Percentiles rank a stretch among this genome's conserved stretches.
These are phyloP conservation scores for Colletotrichum sansevieriae DNA, from an alignment of 2,329 filamentous ascomycete genomes.

Conservation along the genomic window DNA sequence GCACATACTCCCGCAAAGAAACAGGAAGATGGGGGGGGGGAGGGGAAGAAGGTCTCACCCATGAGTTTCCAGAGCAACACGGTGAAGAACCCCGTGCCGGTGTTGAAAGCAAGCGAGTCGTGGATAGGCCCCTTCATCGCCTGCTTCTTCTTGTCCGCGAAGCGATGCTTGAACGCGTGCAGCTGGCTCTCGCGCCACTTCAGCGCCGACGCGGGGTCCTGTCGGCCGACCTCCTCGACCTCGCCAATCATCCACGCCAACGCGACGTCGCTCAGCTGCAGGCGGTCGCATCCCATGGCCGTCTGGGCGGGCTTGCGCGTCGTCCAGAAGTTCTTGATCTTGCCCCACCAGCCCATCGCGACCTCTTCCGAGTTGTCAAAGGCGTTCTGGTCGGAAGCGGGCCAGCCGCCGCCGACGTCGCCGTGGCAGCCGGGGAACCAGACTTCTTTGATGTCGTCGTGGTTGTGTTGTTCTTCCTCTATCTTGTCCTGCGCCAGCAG, in stretches of 20 bases:
- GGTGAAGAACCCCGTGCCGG: conserved; percentile 53
- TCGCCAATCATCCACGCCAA: conserved; percentile 67
- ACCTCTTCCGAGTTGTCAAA: conserved; percentile 46
- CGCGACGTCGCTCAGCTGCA: conserved; percentile 64
- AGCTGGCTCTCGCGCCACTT: conserved; percentile 53
- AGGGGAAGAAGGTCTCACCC: conserved; percentile 49
- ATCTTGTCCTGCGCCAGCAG: conserved; percentile 58
- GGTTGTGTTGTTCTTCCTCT: conserved; percentile 42
- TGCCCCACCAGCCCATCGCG: conserved; percentile 46
- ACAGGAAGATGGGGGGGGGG: fast-evolving
- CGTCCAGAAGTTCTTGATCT: conserved; percentile 53
- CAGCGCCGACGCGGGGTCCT: conserved; percentile 49
- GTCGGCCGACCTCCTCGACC: conserved; percentile 54
- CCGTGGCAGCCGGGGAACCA: conserved; percentile 69
- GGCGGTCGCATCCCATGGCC: conserved; percentile 49
- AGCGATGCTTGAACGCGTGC: conserved; percentile 47
- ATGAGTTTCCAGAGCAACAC: conserved; percentile 59
- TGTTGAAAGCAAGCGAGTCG: conserved; percentile 54
- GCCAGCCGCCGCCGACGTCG: conserved; percentile 68
- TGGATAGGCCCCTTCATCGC: conserved; percentile 53
- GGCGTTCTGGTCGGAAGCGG: conserved; percentile 47
- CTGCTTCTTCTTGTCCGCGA: conserved; percentile 47
- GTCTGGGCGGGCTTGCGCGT: conserved; percentile 50
- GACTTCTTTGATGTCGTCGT: conserved; percentile 62
- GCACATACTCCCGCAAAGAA: too few species aligned